phyloP scores from a whole-genome alignment of 306 rosid species.

The Inga leiocalycina region DNA sequence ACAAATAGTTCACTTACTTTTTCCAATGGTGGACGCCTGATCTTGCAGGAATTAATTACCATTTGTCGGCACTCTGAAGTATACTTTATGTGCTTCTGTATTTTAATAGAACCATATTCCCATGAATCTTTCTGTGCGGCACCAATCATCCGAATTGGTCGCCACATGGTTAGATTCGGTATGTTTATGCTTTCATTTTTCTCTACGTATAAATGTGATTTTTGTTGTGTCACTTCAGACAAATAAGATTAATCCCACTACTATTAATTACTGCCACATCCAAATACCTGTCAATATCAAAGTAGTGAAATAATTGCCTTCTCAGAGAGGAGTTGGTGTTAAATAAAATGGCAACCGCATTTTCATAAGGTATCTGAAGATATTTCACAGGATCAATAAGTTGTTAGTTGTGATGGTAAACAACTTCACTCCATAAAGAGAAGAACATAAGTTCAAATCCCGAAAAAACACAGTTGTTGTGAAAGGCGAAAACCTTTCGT shows the following conservation, averaged over 20 bases:
- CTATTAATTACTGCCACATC: not conserved
- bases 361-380: not conserved
- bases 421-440: too few relatives aligned
- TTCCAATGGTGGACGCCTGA: not conserved
- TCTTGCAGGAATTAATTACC: not conserved
- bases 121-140: constrained; percentile 1
- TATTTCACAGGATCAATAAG: not conserved
- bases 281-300: not conserved
- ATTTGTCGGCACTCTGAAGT: not conserved
- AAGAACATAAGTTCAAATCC: too few relatives aligned
- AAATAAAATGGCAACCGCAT: not conserved
- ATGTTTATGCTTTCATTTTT: not conserved
- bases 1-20: not conserved
- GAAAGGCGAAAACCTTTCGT: too few relatives aligned
- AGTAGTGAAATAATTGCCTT: not conserved
- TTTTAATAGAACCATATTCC: constrained; percentile 40
- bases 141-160: constrained; percentile 24
- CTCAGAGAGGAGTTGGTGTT: not conserved
- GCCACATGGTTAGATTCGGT: constrained; percentile 29
- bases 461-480: accelerated
- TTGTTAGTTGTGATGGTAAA: too few relatives aligned
- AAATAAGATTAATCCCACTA: constrained; percentile 29
- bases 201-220: not conserved
- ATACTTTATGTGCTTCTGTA: not conserved
- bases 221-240: not conserved